A percentile compares a stretch with the other conserved stretches of the same genome.
Evolutionary conservation across 352 stramenopile genomes (phyloP).

Genomic region (Thraustochytrium sp.): DNA sequence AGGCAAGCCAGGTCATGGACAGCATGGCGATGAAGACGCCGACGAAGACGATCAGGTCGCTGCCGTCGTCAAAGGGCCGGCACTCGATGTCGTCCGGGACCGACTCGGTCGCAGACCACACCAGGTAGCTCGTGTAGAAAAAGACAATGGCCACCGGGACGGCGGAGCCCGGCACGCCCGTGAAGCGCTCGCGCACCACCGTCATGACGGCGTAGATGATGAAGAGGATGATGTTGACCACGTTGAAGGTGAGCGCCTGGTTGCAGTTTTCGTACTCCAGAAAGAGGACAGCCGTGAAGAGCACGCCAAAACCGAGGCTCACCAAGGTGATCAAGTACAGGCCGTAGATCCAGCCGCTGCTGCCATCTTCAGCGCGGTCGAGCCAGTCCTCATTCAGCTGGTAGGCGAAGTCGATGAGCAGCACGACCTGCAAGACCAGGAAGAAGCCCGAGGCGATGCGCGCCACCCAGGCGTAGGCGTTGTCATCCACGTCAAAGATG

Average conservation of each 20-base stretch:
- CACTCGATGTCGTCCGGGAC: neutral
- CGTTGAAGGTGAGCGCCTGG: neutral
- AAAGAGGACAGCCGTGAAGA: neutral
- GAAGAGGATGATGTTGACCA: conserved; percentile 1
- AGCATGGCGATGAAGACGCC: neutral
- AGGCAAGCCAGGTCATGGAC: conserved; percentile 20
- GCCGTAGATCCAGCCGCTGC: conserved; percentile 34
- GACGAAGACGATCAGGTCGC: conserved; percentile 18
- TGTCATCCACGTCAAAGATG: conserved; percentile 32
- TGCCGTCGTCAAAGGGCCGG: conserved; percentile 37
- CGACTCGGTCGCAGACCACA: conserved; percentile 34
- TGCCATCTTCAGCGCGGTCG: neutral
- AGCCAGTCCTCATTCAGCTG: conserved; percentile 49
- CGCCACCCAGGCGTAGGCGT: conserved; percentile 31
- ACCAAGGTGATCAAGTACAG: conserved; percentile 28
- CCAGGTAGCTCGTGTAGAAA: conserved; percentile 30
- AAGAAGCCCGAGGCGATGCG: conserved; percentile 45
- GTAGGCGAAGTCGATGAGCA: conserved; percentile 49
- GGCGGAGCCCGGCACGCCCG: neutral
- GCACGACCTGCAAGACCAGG: conserved; percentile 45
- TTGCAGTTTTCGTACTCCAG: neutral
- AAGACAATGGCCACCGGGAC: conserved; percentile 18
- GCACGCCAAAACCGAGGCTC: neutral
- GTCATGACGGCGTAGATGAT: neutral
- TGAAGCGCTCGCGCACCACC: conserved; percentile 2